A percentile compares a stretch with the other conserved stretches of the same genome.
Evolutionary conservation across 2,329 filamentous ascomycete species (phyloP).

Genomic region (Arachnopeziza araneosa): DNA sequence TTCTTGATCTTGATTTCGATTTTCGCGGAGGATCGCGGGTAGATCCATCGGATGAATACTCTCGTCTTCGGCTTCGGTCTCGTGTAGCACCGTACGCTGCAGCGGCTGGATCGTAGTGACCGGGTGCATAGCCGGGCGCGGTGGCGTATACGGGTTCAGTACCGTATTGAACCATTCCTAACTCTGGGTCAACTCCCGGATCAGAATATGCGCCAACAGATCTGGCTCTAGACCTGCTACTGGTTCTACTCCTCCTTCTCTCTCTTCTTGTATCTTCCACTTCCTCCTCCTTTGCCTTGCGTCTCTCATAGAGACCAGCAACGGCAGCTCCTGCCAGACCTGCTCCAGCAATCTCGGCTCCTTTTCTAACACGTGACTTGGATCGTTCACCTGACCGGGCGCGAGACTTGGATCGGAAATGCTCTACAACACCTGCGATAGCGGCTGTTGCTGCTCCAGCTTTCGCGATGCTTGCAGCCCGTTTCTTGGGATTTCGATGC

Average conservation of each 20-base stretch:
- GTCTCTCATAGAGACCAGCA: conserved; percentile 55
- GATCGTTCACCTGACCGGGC: conserved; percentile 36
- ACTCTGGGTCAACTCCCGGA: conserved; percentile 53
- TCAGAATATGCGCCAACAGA: conserved; percentile 44
- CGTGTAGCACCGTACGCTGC: conserved; percentile 22
- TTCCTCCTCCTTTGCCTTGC: conserved; percentile 49
- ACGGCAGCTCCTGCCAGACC: conserved; percentile 56
- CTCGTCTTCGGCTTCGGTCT: conserved; percentile 15
- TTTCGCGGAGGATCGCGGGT: conserved; percentile 15
- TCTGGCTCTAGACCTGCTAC: conserved; percentile 41
- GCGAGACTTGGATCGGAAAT: conserved; percentile 50
- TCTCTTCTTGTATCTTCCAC: conserved; percentile 27
- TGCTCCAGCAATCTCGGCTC: conserved; percentile 55
- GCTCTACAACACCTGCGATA: conserved; percentile 52
- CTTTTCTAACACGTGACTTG: conserved; percentile 39
- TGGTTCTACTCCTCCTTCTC: conserved; percentile 28
- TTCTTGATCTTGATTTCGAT: conserved; percentile 34
- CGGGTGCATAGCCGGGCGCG: neutral
- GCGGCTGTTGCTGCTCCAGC: conserved; percentile 48
- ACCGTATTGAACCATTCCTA: conserved; percentile 66
- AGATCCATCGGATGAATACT: conserved; percentile 22
- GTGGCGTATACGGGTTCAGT: conserved; percentile 45
- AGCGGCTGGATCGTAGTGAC: conserved; percentile 21
- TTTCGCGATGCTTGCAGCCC: conserved; percentile 28
- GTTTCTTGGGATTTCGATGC: conserved; percentile 44